Conservation (phyloP, 108 stramenopile species). For the Asterionellopsis glacialis region DNA sequence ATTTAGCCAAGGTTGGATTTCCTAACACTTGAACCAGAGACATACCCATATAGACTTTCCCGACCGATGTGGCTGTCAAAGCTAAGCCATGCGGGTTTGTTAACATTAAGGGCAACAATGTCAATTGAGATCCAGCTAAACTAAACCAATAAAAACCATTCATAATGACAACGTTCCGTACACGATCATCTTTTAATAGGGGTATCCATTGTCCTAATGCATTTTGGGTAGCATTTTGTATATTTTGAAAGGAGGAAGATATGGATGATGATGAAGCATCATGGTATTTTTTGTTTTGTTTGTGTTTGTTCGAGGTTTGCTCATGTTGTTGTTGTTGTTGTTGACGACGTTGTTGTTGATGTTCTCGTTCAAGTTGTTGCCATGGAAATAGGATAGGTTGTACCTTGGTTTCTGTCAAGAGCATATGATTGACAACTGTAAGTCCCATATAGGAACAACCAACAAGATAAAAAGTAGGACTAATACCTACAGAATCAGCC, state of each 20-base stretch:
- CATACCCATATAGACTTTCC: conserved; percentile 85
- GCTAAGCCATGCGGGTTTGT: conserved; percentile 58
- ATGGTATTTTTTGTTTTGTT: conserved; percentile 3
- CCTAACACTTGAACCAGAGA: conserved; percentile 72
- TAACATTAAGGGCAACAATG: conserved; percentile 76
- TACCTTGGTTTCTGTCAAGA: conserved; percentile 59
- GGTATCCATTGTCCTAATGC: conserved; percentile 73
- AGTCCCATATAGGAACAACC: conserved; percentile 55
- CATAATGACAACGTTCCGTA: conserved; percentile 73
- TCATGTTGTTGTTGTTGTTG: conserved; percentile 13
- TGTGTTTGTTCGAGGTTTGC: conserved; percentile 14
- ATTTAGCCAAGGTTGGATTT: conserved; percentile 57
- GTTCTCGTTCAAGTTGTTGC: conserved; percentile 19
- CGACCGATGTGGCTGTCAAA: conserved; percentile 64
- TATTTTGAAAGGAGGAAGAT: conserved; percentile 11
- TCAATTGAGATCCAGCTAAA: conserved; percentile 81
- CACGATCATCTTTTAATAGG: conserved; percentile 31
- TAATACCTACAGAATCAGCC: conserved; percentile 65
- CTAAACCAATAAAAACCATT: conserved; percentile 85
- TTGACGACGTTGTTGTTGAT: not conserved
- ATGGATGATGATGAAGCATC: not conserved
- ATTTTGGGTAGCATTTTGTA: conserved; percentile 39
- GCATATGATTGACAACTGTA: conserved; percentile 51
- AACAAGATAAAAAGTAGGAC: conserved; percentile 67
- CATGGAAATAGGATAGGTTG: conserved; percentile 34